Conservation (phyloP, 1,284 basidiomycete genomes). For the Gymnopus androsaceus region DNA sequence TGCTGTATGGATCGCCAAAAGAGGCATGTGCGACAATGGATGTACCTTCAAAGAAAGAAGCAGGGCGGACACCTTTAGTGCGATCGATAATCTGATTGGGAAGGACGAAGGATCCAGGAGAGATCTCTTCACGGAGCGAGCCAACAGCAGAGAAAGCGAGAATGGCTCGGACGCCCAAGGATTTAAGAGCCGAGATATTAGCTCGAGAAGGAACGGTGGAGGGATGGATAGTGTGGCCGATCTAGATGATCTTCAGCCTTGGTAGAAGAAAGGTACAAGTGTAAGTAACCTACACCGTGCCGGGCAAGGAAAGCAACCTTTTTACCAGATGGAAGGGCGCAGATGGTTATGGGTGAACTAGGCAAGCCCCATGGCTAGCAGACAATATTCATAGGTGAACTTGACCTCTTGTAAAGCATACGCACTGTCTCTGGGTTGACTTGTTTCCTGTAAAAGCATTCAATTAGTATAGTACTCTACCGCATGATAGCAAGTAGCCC, state of each 20-base stretch:
- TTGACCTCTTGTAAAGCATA: conserved; percentile 13
- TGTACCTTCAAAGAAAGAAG: conserved; percentile 85
- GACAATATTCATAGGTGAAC: conserved; percentile 7
- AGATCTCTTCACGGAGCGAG: conserved; percentile 92
- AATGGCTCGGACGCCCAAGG: conserved; percentile 85
- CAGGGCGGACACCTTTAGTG: conserved; percentile 87
- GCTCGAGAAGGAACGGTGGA: conserved; percentile 83
- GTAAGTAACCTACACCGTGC: conserved; percentile 81
- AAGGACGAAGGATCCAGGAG: conserved; percentile 88
- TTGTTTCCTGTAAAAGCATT: conserved; percentile 50
- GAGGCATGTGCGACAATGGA: conserved; percentile 88
- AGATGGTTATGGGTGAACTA: conserved; percentile 90
- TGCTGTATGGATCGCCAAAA: conserved; percentile 90
- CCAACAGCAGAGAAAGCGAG: conserved; percentile 97
- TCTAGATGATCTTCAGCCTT: too few relatives aligned
- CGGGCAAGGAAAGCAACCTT: conserved; percentile 91
- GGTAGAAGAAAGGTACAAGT: too few relatives aligned
- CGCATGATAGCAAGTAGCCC: conserved; percentile 29
- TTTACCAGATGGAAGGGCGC: conserved; percentile 74
- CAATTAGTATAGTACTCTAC: background rate
- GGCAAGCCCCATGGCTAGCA: conserved; percentile 92
- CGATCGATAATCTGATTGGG: conserved; percentile 96
- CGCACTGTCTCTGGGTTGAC: conserved; percentile 72
- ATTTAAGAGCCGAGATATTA: conserved; percentile 95
- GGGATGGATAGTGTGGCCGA: conserved; percentile 76